Evolutionary conservation across 1,284 basidiomycete species (phyloP).

Genomic region (Ganoderma sinense): DNA sequence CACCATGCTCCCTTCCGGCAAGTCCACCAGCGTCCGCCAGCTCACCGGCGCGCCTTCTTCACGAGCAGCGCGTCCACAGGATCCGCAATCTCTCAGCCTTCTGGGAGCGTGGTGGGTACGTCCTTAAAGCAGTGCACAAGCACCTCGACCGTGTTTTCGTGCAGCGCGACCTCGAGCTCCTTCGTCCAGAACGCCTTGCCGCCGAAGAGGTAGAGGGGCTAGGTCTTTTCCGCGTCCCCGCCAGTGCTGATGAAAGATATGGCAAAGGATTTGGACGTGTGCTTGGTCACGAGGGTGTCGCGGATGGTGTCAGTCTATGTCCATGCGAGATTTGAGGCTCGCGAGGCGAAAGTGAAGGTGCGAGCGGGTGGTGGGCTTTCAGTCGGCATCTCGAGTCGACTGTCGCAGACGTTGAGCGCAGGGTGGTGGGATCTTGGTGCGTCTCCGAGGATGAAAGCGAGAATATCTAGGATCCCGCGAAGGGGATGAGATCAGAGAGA

Average conservation of each 20-base stretch:
- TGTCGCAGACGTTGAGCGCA: not conserved
- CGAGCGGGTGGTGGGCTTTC: constrained; percentile 27
- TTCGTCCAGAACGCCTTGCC: constrained; percentile 96
- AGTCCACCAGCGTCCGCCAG: constrained; percentile 83
- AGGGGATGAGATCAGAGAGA: too few relatives aligned
- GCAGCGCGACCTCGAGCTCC: constrained; percentile 89
- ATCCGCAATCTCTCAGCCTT: constrained; percentile 87
- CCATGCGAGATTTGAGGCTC: constrained; percentile 86
- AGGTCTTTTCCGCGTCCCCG: constrained; percentile 92
- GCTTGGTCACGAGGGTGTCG: constrained; percentile 58
- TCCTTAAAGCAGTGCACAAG: constrained; percentile 97
- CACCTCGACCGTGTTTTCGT: constrained; percentile 83
- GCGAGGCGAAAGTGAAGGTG: constrained; percentile 79
- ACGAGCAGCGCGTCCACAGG: constrained; percentile 92
- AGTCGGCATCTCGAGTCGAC: constrained; percentile 8
- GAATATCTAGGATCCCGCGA: too few relatives aligned
- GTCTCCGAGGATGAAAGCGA: not conserved
- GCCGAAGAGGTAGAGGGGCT: constrained; percentile 81
- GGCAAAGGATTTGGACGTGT: constrained; percentile 60
- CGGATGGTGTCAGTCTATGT: constrained; percentile 85
- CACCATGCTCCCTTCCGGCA: constrained; percentile 90
- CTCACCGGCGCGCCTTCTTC: constrained; percentile 61
- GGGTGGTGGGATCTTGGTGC: not conserved
- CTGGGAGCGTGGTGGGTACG: constrained; percentile 88
- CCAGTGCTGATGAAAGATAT: constrained; percentile 90